These are phyloP conservation scores for Hansenula lynferdii DNA, from an alignment of 1,139 yeast genomes.

Conservation along the genomic window DNA sequence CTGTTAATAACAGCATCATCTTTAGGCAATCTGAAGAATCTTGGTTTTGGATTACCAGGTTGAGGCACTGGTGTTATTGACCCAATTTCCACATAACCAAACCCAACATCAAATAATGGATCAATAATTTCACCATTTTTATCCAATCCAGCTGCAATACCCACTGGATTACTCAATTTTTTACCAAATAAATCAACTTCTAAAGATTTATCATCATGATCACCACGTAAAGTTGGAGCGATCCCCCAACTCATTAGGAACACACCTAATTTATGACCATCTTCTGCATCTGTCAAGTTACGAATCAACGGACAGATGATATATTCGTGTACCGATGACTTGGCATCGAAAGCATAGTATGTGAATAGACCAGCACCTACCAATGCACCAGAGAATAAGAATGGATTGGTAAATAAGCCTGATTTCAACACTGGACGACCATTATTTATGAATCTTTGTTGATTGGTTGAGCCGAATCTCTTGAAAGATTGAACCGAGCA, in stretches of 20 bases:
- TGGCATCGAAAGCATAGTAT: conserved; percentile 61
- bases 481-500: background rate
- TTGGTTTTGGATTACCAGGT: conserved; percentile 88
- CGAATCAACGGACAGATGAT: conserved; percentile 74
- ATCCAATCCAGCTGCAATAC: conserved; percentile 95
- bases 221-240: conserved; percentile 56
- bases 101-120: conserved; percentile 70
- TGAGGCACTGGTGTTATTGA: conserved; percentile 91
- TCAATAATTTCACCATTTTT: conserved; percentile 95
- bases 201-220: conserved; percentile 48
- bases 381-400: conserved; percentile 26
- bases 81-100: conserved; percentile 89
- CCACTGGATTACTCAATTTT: conserved; percentile 68
- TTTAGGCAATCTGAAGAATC: conserved; percentile 79
- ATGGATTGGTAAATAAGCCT: conserved; percentile 18
- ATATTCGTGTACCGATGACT: conserved; percentile 81
- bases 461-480: background rate
- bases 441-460: conserved; percentile 1
- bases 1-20: conserved; percentile 92
- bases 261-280: conserved; percentile 77
- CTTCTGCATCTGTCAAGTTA: conserved; percentile 71
- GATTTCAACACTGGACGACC: conserved; percentile 17
- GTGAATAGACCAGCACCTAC: conserved; percentile 33
- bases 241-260: conserved; percentile 63
- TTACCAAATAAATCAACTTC: conserved; percentile 63